A percentile compares a stretch with the other conserved stretches of the same genome.
Evolutionary conservation across 192 early-diverging fungal species (phyloP).

Genomic region (Podila epigama): DNA sequence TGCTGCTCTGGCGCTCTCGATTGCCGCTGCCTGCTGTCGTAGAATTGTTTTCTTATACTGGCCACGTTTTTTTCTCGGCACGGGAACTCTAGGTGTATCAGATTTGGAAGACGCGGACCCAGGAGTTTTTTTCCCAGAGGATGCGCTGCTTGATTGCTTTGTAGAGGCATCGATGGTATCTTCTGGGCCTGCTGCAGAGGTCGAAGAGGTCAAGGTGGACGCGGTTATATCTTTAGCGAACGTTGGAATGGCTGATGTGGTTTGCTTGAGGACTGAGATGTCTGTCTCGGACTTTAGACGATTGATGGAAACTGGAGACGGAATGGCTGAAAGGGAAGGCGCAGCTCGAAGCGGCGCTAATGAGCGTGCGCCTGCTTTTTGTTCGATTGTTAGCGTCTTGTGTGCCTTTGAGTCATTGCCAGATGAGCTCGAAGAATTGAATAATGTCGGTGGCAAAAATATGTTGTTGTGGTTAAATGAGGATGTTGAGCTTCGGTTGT

Average conservation of each 20-base stretch:
- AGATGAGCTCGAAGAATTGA: neutral
- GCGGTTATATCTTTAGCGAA: no score
- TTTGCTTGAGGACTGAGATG: neutral
- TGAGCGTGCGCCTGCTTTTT: neutral
- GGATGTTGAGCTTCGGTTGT: neutral
- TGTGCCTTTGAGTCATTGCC: neutral
- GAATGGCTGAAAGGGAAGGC: neutral
- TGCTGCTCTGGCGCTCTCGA: slow-evolving; percentile 20
- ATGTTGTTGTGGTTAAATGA: slow-evolving; percentile 7
- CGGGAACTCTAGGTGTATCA: neutral
- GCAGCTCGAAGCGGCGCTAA: neutral
- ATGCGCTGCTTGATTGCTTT: no score
- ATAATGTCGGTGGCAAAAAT: slow-evolving; percentile 21
- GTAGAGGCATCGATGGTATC: no score
- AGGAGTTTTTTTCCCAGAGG: neutral
- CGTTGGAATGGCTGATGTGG: no score
- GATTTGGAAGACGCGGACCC: neutral
- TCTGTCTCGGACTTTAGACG: neutral
- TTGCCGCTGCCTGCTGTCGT: slow-evolving; percentile 32
- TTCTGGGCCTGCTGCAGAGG: no score
- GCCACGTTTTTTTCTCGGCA: slow-evolving; percentile 24
- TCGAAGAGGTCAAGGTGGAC: no score
- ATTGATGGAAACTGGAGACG: no score
- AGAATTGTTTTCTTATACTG: slow-evolving; percentile 46
- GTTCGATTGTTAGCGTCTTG: neutral